A percentile compares a stretch with the other conserved stretches of the same genome.
Evolutionary conservation across 495 filamentous ascomycete species (phyloP).

Genomic region (Podospora anserina): DNA sequence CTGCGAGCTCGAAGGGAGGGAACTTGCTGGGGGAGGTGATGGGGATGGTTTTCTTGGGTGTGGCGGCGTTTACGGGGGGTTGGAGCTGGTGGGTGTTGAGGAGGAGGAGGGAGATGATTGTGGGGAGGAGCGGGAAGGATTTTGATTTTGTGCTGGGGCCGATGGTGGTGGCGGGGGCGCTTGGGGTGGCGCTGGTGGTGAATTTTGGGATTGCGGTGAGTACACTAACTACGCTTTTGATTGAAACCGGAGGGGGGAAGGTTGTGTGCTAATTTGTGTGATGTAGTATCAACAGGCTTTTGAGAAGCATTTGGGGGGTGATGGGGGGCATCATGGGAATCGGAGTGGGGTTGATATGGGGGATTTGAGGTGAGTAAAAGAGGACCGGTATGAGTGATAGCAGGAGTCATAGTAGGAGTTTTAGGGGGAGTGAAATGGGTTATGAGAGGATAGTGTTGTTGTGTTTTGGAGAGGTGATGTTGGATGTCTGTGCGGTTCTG

Average conservation of each 20-base stretch:
- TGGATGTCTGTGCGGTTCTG: background rate
- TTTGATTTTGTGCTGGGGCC: slow-evolving; percentile 87
- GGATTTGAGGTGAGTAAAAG: background rate
- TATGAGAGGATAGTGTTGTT: background rate
- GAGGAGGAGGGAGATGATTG: slow-evolving; percentile 71
- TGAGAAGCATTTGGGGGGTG: background rate
- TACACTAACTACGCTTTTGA: background rate
- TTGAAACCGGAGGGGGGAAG: background rate
- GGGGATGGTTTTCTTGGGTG: slow-evolving; percentile 74
- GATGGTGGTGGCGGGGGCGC: slow-evolving; percentile 72
- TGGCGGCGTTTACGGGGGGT: slow-evolving; percentile 74
- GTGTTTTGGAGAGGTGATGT: background rate
- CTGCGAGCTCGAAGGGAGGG: background rate
- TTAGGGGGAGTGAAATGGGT: background rate
- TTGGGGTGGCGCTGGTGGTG: slow-evolving; percentile 73
- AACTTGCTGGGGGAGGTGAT: slow-evolving; percentile 70
- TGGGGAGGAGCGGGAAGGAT: slow-evolving; percentile 79
- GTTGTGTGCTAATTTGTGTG: background rate
- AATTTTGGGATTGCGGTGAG: slow-evolving; percentile 78
- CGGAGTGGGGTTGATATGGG: background rate
- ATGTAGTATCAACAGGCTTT: slow-evolving; percentile 5
- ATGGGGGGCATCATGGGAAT: background rate
- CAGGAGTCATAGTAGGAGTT: background rate
- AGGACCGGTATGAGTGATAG: background rate
- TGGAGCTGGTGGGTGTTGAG: slow-evolving; percentile 89